Evolutionary conservation across 2,329 filamentous ascomycete genomes (phyloP).

Genomic region (Pseudophaeomoniella oleicola): DNA sequence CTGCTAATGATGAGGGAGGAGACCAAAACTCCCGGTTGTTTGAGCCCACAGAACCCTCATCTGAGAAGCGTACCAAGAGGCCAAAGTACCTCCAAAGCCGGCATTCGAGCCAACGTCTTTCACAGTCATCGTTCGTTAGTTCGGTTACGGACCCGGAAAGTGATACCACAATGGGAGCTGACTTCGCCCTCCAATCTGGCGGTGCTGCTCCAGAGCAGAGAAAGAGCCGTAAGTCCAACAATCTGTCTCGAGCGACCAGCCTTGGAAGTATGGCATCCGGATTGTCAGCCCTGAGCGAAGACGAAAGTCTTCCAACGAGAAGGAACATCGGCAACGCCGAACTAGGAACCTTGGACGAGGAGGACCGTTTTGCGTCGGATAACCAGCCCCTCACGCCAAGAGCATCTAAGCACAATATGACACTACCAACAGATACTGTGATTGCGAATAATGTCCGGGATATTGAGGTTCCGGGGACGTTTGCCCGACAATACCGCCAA

Average conservation of each 20-base stretch:
- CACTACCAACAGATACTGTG: conserved; percentile 70
- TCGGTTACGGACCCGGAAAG: conserved; percentile 50
- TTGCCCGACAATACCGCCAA: conserved; percentile 73
- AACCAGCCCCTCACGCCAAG: conserved; percentile 55
- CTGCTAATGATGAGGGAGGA: not conserved
- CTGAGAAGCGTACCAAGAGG: conserved; percentile 24
- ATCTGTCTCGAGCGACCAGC: conserved; percentile 62
- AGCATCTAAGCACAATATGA: conserved; percentile 36
- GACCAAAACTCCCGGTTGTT: not conserved
- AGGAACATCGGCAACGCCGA: conserved; percentile 28
- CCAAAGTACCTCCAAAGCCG: conserved; percentile 42
- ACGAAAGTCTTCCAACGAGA: conserved; percentile 27
- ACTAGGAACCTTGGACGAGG: conserved; percentile 46
- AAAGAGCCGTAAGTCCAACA: conserved; percentile 24
- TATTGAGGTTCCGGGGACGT: conserved; percentile 77
- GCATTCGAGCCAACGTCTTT: conserved; percentile 43
- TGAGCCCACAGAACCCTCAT: conserved; percentile 3
- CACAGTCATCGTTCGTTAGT: conserved; percentile 39
- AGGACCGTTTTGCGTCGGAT: conserved; percentile 22
- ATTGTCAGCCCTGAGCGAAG: conserved; percentile 39
- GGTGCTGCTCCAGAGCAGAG: conserved; percentile 46
- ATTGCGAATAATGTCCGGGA: conserved; percentile 79
- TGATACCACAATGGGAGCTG: conserved; percentile 59
- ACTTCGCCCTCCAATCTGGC: conserved; percentile 71
- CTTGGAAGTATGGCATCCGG: conserved; percentile 81